Evolutionary conservation across 106 monocot species (phyloP), one percentile per base, ranked within the genome.

Genomic region (Apostasia shenzhenica): DNA sequence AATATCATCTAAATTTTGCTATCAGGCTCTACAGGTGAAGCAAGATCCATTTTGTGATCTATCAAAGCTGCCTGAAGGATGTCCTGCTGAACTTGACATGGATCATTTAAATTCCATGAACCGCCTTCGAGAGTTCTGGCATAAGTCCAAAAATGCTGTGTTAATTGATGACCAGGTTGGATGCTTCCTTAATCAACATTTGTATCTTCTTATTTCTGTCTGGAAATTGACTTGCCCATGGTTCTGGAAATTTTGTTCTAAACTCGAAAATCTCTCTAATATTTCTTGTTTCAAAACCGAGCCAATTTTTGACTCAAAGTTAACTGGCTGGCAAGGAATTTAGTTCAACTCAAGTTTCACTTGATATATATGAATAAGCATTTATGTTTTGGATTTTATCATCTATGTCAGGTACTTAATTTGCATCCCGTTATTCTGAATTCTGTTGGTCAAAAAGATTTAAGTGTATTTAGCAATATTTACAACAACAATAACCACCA

Each of bases 81-180:
- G 48, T 61, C 81, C 83, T 41, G 10, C 64, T 58, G 79, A 55
- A 47, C 66, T 79, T 45, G 83, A 83, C 67, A 81, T 70, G 63
- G 76, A 82, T 61, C 79, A 79, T 70, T 57, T 94, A 50, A 70
- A 60, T 67, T 75, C 78, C 47, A 56, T 87, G 42, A 90, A 94
- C 72, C 73, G 58, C 73, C 73, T 94, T 70, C 77, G 90, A 62
- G 87, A 87, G 53, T 85, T 73, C 54, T 94, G 94, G 94, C 83
- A 83, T 63, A 90, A 77, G 51, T 85, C 78, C 3, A 78, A 76
- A 41, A 79, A 79, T 81, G 76, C 87, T 72, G 6, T 94, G 63
- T 72, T 88, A 8, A 63, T 84, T 74, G 83, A 85, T 77, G 94
- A 85, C 37, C 90, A 90, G 90, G 94, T 94, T 61, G 13, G 62